These are phyloP conservation scores for Phytopythium boreale DNA, from an alignment of 352 stramenopile genomes.

Conservation along the genomic window DNA sequence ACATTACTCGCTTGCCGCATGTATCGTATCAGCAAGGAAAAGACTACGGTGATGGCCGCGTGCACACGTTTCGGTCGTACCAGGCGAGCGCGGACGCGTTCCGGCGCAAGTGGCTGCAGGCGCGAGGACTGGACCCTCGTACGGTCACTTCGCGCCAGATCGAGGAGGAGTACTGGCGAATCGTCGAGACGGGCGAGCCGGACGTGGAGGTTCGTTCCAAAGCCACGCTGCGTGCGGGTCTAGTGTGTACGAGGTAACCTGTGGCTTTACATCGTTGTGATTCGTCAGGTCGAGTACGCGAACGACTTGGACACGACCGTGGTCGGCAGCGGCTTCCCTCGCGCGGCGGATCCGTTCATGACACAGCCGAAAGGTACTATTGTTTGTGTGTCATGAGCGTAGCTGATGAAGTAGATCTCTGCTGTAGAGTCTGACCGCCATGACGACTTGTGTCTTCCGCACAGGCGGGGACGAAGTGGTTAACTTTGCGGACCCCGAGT, in stretches of 20 bases:
- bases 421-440: neutral
- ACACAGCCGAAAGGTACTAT: constrained; percentile 27
- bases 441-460: neutral
- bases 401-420: too few relatives aligned
- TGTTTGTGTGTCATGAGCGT: neutral
- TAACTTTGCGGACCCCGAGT: constrained; percentile 53
- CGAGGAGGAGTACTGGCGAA: constrained; percentile 87
- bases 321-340: constrained; percentile 82
- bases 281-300: constrained; percentile 79
- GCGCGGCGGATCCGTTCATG: constrained; percentile 27
- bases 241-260: too few relatives aligned
- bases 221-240: too few relatives aligned
- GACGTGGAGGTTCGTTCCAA: constrained; percentile 18
- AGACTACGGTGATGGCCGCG: constrained; percentile 54
- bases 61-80: constrained; percentile 72
- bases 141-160: constrained; percentile 62
- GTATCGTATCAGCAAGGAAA: constrained; percentile 49
- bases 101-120: constrained; percentile 44
- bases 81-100: constrained; percentile 53
- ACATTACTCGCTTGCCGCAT: neutral
- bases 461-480: constrained; percentile 31
- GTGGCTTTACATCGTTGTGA: neutral
- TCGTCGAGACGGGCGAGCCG: constrained; percentile 62
- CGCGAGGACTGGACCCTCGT: constrained; percentile 30
- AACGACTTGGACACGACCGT: constrained; percentile 85